phyloP scores from a whole-genome alignment of 148 eudicot species.

The Bassia scoparia region DNA sequence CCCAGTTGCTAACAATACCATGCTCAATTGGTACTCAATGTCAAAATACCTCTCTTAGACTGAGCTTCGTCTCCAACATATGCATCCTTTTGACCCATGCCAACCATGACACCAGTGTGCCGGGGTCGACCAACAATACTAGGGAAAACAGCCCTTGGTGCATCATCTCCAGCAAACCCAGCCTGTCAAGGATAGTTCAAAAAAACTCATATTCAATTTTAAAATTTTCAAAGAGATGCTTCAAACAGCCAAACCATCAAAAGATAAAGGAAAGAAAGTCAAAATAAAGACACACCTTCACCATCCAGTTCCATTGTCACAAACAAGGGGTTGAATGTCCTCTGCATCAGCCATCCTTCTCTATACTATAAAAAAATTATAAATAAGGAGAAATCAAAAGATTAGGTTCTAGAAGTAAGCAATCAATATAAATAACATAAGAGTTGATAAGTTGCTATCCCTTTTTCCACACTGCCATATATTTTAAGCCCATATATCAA shows the following conservation, averaged over 20 bases:
- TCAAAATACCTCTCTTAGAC: constrained; percentile 35
- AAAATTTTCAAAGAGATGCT: background rate
- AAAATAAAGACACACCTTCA: constrained; percentile 19
- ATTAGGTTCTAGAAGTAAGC: background rate
- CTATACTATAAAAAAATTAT: constrained; percentile 14
- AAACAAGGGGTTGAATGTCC: constrained; percentile 38
- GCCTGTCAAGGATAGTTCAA: constrained; percentile 8
- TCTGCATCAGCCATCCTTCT: constrained; percentile 30
- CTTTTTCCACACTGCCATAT: background rate
- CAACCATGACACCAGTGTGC: constrained; percentile 36
- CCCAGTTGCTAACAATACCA: constrained; percentile 55
- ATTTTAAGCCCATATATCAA: background rate
- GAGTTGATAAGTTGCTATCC: background rate
- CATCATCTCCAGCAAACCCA: constrained; percentile 38
- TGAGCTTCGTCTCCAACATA: constrained; percentile 40
- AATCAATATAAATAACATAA: background rate
- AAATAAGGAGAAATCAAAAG: background rate
- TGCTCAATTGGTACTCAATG: constrained; percentile 45
- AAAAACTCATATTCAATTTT: background rate
- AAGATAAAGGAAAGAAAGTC: background rate
- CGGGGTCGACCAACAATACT: constrained; percentile 39
- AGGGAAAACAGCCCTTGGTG: constrained; percentile 31
- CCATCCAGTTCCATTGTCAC: constrained; percentile 40
- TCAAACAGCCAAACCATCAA: background rate
- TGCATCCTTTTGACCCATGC: constrained; percentile 36